Evolutionary conservation across 768 basidiomycete species (phyloP).

Genomic region (Xanthoconium purpureum): DNA sequence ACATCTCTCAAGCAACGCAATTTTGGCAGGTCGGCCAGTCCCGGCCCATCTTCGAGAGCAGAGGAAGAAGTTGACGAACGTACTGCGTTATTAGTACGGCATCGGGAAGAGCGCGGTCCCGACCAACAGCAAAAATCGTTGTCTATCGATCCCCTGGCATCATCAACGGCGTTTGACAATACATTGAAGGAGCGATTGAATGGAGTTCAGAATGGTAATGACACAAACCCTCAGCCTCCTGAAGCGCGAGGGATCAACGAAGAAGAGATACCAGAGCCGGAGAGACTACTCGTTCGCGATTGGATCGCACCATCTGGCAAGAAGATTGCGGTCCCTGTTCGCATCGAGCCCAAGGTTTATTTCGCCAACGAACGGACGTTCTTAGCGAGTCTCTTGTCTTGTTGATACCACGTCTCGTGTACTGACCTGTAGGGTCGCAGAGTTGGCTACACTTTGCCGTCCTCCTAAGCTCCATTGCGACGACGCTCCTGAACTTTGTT

Average conservation of each 20-base stretch:
- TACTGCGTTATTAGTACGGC: slow-evolving; percentile 37
- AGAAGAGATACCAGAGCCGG: slow-evolving; percentile 39
- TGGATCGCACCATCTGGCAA: slow-evolving; percentile 85
- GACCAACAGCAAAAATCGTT: slow-evolving; percentile 35
- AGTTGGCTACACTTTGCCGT: slow-evolving; percentile 90
- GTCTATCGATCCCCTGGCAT: slow-evolving; percentile 84
- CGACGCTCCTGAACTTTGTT: slow-evolving; percentile 84
- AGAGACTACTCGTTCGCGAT: slow-evolving; percentile 59
- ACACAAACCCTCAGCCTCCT: slow-evolving; percentile 19
- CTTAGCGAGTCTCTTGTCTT: slow-evolving; percentile 56
- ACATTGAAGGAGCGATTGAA: slow-evolving; percentile 67
- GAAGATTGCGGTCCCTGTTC: slow-evolving; percentile 88
- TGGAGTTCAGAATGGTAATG: slow-evolving; percentile 29
- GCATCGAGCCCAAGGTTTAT: slow-evolving; percentile 97
- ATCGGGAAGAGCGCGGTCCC: slow-evolving; percentile 22
- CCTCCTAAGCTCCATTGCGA: slow-evolving; percentile 85
- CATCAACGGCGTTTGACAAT: slow-evolving; percentile 81
- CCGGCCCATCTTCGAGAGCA: slow-evolving; percentile 11
- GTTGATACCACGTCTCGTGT: background rate
- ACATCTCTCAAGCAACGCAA: slow-evolving; percentile 60
- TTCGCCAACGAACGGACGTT: slow-evolving; percentile 96
- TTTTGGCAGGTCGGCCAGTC: slow-evolving; percentile 4
- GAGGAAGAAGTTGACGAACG: slow-evolving; percentile 33
- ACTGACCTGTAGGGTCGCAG: slow-evolving; percentile 36
- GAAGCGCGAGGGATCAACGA: slow-evolving; percentile 37